Evolutionary conservation across 805 yeast genomes (phyloP), one percentile per base, ranked within the genome.

Genomic region (Candida arabinofermentans): DNA sequence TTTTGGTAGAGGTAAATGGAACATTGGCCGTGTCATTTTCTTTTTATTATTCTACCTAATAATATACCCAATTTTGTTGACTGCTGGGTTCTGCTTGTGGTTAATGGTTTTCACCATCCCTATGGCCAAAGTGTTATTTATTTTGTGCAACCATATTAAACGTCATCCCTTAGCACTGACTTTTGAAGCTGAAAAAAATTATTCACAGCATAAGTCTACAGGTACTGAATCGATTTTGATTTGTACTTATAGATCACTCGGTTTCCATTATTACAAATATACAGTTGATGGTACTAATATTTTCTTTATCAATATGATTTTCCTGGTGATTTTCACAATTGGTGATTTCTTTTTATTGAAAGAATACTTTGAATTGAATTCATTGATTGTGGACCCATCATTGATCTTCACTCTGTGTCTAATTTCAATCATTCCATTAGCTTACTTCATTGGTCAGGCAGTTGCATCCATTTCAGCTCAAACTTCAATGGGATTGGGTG

Each of bases 381-480:
- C 77, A 54, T 61, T 77, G 54, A 53, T 79, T 41, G 81, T 91
- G 2, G 69, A 81, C 54, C 77, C 89, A 16, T 70, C 81, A 0
- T 64, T 81, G 18, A 74, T 88, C 34, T 93, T 93, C 55, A 69
- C 78, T 34, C 65, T 88, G 14, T 85, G 96, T 60, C 66, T 93
- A 43, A 71, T 85, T 37, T 86, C 96, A 1, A 87, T 93, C 44
- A 77, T 93, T 27, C 99, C 99, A 6, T 70, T 93, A 50, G 98
- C 99, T 0, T 91, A 93, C 59, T 93, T 89, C 65, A 90, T 93
- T 53, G 99, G 99, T 3, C 98, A 91, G 64, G 98, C 98, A 5
- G 99, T 93, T n/a, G 99, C 99, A 0, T 90, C 98, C 2, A 93
- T 93, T 44, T 86, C 96, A 6, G 98, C 99, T 0, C 99, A 93